Evolutionary conservation across 345 rosid genomes (phyloP), one percentile per base, ranked within the genome.

Genomic region (Ailanthus altissimus): DNA sequence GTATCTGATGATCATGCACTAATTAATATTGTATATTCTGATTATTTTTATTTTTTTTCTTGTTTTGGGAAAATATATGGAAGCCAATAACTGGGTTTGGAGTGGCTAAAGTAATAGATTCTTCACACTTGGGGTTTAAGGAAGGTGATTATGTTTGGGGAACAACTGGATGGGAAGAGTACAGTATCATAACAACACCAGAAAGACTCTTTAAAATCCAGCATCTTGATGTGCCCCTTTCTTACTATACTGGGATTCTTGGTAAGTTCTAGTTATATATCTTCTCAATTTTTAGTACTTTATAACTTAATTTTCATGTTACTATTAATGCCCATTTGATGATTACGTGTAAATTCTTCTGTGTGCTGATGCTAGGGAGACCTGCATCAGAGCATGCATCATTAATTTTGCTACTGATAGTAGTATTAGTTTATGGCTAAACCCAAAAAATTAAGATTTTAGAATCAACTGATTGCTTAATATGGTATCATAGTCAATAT

Each of bases 191-290:
- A 8, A 28, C 32, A 20, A 15, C 40, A 25, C 75, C 80, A 8
- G 57, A 74, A 5, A 23, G 42, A 8, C 47, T 83, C 45, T 77
- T 80, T 47, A 83, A 77, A 54, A 80, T 80, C 61, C 75, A 71
- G 0, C 77, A 78, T 18, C 61, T 75, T 2, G 82, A 88, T 79
- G 78, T 92, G 26, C 97, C 93, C n/a, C n/a, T n/a, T n/a, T n/a
- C n/a, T n/a, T n/a, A n/a, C n/a, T n/a, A n/a, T n/a, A n/a, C n/a
- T n/a, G n/a, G n/a, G n/a, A n/a, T n/a, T 70, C 85, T 92, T 64
- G 92, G 90, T 89, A 81, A 36, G 78, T 28, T 28, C 47, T n/a
- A n/a, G n/a, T n/a, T 43, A 9, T 8, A 8, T 65, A 2, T 65
- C 42, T 16, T 14, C 2, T 16, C n/a, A 4, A 15, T 32, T 5